Evolutionary conservation across 306 rosid genomes (phyloP).

Genomic region (Rosa chinensis): DNA sequence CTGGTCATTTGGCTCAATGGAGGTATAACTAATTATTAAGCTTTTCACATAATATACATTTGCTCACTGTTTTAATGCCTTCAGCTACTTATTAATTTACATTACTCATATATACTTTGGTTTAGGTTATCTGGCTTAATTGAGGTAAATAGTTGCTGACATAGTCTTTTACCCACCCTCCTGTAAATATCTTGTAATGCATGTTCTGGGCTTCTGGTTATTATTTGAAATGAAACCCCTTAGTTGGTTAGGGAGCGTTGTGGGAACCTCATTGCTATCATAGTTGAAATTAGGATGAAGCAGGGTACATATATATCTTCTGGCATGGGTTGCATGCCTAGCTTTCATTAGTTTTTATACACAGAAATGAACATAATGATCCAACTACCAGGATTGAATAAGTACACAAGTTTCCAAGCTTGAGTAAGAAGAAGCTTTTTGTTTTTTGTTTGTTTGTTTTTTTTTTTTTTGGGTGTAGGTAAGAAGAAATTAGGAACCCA

Average conservation of each 20-base stretch:
- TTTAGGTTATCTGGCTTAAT: background rate
- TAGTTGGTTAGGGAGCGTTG: background rate
- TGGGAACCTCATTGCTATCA: background rate
- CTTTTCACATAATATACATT: background rate
- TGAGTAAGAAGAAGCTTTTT: background rate
- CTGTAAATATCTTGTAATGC: background rate
- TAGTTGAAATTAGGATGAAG: background rate
- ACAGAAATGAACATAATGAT: background rate
- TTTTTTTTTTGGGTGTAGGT: background rate
- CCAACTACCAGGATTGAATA: background rate
- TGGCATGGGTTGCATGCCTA: background rate
- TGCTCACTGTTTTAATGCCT: background rate
- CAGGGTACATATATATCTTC: background rate
- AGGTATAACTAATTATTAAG: constrained; percentile 40
- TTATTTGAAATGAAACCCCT: background rate
- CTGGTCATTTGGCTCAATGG: constrained; percentile 97
- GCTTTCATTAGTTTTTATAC: background rate
- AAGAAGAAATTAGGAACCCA: background rate
- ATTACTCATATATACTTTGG: background rate
- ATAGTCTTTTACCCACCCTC: background rate
- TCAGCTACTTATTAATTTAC: background rate
- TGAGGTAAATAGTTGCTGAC: constrained; percentile 2
- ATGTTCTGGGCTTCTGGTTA: background rate
- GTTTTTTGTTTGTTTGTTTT: too few species aligned
- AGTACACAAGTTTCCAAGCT: background rate